phyloP scores from a whole-genome alignment of 805 yeast species.

The Suhomyces sp. region DNA sequence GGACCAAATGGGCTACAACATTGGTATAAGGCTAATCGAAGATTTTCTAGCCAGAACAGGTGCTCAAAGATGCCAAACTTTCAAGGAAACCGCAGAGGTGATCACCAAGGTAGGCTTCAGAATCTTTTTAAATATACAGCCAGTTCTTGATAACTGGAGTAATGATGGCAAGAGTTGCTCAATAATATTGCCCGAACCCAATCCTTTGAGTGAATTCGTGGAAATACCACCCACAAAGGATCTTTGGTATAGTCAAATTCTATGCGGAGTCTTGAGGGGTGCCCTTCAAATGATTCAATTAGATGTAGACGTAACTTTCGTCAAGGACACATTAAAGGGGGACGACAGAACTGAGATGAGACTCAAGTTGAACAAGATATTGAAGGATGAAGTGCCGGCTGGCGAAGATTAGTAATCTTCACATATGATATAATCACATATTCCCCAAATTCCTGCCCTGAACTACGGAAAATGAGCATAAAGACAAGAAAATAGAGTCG shows the following conservation, averaged over 20 bases:
- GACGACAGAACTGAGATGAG: conserved; percentile 78
- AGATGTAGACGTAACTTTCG: conserved; percentile 79
- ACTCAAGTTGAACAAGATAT: conserved; percentile 63
- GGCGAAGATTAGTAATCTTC: conserved; percentile 73
- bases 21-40: conserved; percentile 86
- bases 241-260: conserved; percentile 89
- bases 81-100: conserved; percentile 85
- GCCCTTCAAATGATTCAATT: conserved; percentile 94
- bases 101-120: conserved; percentile 86
- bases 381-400: conserved; percentile 94
- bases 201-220: conserved; percentile 92
- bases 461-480: neutral
- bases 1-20: conserved; percentile 92
- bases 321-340: conserved; percentile 79
- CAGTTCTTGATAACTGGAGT: conserved; percentile 73
- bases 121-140: conserved; percentile 79
- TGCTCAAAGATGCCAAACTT: conserved; percentile 73
- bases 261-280: conserved; percentile 88
- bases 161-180: conserved; percentile 72
- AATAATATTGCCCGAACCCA: conserved; percentile 64
- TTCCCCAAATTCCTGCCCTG: neutral
- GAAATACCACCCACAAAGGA: conserved; percentile 73
- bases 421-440: neutral
- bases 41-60: conserved; percentile 89
- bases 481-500: neutral